Evolutionary conservation across 2,329 filamentous ascomycete species (phyloP).

Genomic region (Trichophyton benhamiae): DNA sequence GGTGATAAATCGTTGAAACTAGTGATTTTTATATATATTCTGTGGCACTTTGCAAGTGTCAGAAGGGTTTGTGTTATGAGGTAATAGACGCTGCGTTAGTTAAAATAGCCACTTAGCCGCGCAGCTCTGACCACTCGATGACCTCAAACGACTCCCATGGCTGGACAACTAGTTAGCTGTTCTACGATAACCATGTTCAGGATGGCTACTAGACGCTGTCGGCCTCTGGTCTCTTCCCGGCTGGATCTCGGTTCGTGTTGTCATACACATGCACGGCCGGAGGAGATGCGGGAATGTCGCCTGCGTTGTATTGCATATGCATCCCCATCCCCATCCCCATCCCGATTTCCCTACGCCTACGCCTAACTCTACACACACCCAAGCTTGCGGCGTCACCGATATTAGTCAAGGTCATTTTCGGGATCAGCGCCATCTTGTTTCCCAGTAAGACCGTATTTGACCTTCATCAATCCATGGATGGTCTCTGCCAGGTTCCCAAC

Average conservation of each 20-base stretch:
- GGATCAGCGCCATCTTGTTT: no score
- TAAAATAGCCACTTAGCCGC: background rate
- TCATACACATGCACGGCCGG: background rate
- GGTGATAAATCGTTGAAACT: no score
- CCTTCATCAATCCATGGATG: background rate
- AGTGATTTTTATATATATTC: background rate
- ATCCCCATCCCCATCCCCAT: background rate
- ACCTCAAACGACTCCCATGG: no score
- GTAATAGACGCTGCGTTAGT: background rate
- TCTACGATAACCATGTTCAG: no score
- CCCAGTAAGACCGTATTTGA: background rate
- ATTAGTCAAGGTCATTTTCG: no score
- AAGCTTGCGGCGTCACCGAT: no score
- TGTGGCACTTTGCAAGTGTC: background rate
- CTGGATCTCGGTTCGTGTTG: background rate
- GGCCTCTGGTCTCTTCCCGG: background rate
- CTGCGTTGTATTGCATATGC: background rate
- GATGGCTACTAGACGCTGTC: background rate
- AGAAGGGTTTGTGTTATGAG: background rate
- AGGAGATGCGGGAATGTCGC: background rate
- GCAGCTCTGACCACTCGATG: no score
- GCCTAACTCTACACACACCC: no score
- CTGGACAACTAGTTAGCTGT: no score
- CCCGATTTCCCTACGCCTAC: background rate
- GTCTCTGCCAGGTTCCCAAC: background rate